These are phyloP conservation scores for Myxozyma vanderwaltii DNA, from an alignment of 805 yeast genomes.

Conservation along the genomic window DNA sequence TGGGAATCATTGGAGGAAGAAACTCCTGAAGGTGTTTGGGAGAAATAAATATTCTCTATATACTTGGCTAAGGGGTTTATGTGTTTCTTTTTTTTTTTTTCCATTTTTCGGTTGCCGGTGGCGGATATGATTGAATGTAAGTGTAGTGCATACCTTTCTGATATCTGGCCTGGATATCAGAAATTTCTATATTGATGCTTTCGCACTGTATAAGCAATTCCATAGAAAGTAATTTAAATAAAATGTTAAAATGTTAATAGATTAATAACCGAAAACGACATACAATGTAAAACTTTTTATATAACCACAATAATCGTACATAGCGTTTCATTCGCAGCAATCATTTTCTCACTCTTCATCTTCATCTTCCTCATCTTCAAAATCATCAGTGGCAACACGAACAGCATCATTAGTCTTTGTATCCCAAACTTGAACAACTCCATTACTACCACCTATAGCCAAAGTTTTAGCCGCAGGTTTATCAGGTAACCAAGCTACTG, in stretches of 20 bases:
- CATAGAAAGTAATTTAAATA: too few relatives aligned
- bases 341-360: conserved; percentile 47
- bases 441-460: conserved; percentile 82
- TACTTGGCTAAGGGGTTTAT: too few relatives aligned
- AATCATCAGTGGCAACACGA: conserved; percentile 64
- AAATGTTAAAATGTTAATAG: background rate
- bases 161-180: too few relatives aligned
- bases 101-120: too few relatives aligned
- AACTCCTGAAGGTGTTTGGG: conserved; percentile 84
- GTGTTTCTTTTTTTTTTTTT: too few relatives aligned
- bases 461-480: conserved; percentile 71
- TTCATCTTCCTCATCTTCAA: conserved; percentile 57
- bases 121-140: background rate
- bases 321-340: too few relatives aligned
- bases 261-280: background rate
- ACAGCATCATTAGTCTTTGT: conserved; percentile 79
- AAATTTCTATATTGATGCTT: too few relatives aligned
- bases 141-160: too few relatives aligned
- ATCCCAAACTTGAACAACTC: conserved; percentile 91
- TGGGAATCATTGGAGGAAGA: conserved; percentile 84
- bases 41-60: conserved; percentile 45
- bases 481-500: conserved; percentile 83
- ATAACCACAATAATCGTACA: background rate
- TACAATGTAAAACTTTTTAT: background rate
- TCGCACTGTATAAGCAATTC: too few relatives aligned